Evolutionary conservation across 495 filamentous ascomycete species (phyloP).

Genomic region (Talaromyces nanjingensis): DNA sequence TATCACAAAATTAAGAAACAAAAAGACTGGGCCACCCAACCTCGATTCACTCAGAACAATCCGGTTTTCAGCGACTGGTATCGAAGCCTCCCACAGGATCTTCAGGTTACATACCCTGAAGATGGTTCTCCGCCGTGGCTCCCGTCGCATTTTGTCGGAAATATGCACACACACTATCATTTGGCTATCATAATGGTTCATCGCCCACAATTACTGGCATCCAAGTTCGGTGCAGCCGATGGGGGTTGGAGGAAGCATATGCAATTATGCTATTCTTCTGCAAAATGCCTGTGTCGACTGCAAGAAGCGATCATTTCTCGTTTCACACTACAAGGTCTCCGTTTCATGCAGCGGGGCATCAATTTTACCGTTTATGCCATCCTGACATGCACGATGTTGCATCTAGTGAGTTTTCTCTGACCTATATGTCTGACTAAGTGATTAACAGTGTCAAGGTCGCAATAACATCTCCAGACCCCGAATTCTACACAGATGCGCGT

Average conservation of each 20-base stretch:
- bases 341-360: slow-evolving; percentile 92
- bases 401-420: slow-evolving; percentile 60
- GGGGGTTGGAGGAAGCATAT: slow-evolving; percentile 85
- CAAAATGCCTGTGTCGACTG: slow-evolving; percentile 83
- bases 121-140: slow-evolving; percentile 82
- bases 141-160: slow-evolving; percentile 82
- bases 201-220: slow-evolving; percentile 73
- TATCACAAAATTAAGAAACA: slow-evolving; percentile 74
- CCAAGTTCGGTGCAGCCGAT: slow-evolving; percentile 64
- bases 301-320: slow-evolving; percentile 76
- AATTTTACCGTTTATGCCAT: slow-evolving; percentile 93
- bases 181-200: slow-evolving; percentile 83
- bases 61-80: slow-evolving; percentile 69
- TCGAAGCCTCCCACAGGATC: slow-evolving; percentile 65
- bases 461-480: slow-evolving; percentile 87
- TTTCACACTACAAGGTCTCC: slow-evolving; percentile 72
- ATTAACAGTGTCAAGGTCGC: slow-evolving; percentile 57
- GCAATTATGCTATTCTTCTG: slow-evolving; percentile 76
- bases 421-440: not conserved
- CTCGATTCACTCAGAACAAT: slow-evolving; percentile 72
- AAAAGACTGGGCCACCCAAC: slow-evolving; percentile 86
- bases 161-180: slow-evolving; percentile 90
- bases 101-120: slow-evolving; percentile 69
- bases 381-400: slow-evolving; percentile 89
- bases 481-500: slow-evolving; percentile 74